Conservation (phyloP, 352 stramenopile genomes). For the Stephanocyclus meneghinianus region DNA sequence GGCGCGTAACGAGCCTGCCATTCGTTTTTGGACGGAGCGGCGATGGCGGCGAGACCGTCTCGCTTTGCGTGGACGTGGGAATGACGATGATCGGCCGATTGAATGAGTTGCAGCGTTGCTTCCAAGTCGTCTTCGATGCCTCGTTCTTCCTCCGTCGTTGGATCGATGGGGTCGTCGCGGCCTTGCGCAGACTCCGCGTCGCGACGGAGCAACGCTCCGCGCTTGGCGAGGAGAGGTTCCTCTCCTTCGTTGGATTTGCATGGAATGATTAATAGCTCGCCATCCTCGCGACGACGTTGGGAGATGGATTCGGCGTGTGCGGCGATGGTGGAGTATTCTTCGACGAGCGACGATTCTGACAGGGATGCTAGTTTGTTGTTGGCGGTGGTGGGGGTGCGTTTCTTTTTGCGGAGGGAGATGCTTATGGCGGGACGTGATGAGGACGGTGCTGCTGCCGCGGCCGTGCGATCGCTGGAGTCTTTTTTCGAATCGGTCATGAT, state of each 20-base stretch:
- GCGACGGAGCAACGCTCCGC: too few species aligned
- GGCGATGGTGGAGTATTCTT: conserved; percentile 54
- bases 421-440: conserved; percentile 10
- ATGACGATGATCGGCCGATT: neutral
- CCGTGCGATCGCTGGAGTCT: neutral
- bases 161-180: too few species aligned
- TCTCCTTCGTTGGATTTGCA: conserved; percentile 20
- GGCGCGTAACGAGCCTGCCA: neutral
- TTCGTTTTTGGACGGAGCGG: neutral
- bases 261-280: conserved; percentile 45
- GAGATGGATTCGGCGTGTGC: conserved; percentile 46
- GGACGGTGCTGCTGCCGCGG: neutral
- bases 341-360: conserved; percentile 3
- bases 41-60: neutral
- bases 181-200: too few species aligned
- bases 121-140: conserved; percentile 21
- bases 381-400: neutral
- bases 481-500: neutral
- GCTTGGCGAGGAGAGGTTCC: too few species aligned
- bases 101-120: conserved; percentile 6
- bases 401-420: conserved; percentile 23
- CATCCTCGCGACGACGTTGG: conserved; percentile 39
- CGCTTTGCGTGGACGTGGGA: neutral
- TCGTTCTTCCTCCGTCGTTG: neutral
- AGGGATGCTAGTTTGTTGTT: neutral